A percentile compares a stretch with the other conserved stretches of the same genome.
These are phyloP conservation scores for Leucocoprinus sp. DNA, from an alignment of 768 basidiomycete genomes.

Conservation along the genomic window DNA sequence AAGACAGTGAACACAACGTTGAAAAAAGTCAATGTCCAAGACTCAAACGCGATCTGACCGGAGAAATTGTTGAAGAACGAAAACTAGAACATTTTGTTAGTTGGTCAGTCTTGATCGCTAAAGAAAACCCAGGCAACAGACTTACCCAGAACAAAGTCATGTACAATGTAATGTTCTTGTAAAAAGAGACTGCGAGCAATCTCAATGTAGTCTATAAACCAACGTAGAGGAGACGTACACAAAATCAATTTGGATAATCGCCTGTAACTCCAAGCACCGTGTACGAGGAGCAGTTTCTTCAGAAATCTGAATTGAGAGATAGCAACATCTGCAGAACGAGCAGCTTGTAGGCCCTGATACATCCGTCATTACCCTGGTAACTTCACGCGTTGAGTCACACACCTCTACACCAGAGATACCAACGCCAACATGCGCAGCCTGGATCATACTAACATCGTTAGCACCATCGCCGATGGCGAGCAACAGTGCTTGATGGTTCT, in stretches of 20 bases:
- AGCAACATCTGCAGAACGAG: slow-evolving; percentile 93
- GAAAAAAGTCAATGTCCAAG: slow-evolving; percentile 96
- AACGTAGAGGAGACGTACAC: slow-evolving; percentile 46
- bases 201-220: slow-evolving; percentile 6
- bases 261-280: slow-evolving; percentile 98
- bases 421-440: slow-evolving; percentile 95
- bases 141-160: slow-evolving; percentile 98
- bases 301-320: slow-evolving; percentile 97
- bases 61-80: slow-evolving; percentile 99
- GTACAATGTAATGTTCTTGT: slow-evolving; percentile 97
- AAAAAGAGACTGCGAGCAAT: slow-evolving; percentile 73
- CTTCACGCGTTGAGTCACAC: neutral
- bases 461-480: slow-evolving; percentile 97
- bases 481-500: slow-evolving; percentile 87
- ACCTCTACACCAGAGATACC: slow-evolving; percentile 98
- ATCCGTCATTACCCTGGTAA: neutral
- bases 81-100: slow-evolving; percentile 44
- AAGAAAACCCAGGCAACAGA: slow-evolving; percentile 1
- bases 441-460: slow-evolving; percentile 99
- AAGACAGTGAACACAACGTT: slow-evolving; percentile 95
- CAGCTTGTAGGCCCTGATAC: slow-evolving; percentile 88
- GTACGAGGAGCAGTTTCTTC: slow-evolving; percentile 91
- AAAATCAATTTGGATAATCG: slow-evolving; percentile 91
- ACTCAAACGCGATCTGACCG: slow-evolving; percentile 96
- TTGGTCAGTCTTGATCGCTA: neutral